A percentile compares a stretch with the other conserved stretches of the same genome.
Conservation (phyloP, 495 filamentous ascomycete species). For the Echria macrotheca region DNA sequence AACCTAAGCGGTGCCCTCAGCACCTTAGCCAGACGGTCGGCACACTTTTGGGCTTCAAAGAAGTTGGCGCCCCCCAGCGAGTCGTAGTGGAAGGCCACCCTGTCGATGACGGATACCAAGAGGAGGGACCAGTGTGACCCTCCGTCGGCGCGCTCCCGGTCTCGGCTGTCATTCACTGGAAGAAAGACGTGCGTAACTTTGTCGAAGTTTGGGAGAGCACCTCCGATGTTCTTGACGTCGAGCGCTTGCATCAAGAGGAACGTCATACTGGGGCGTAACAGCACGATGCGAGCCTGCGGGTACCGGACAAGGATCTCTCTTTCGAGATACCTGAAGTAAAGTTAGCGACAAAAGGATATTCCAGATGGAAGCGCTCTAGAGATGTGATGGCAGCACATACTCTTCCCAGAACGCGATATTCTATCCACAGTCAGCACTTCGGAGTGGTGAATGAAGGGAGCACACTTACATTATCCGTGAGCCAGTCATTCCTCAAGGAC, state of each 20-base stretch:
- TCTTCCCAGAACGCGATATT: constrained; percentile 98
- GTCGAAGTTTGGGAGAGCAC: constrained; percentile 73
- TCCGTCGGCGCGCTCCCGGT: constrained; percentile 71
- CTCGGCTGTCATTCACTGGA: constrained; percentile 84
- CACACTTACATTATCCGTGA: constrained; percentile 86
- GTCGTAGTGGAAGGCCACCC: constrained; percentile 95
- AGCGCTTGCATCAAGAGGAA: constrained; percentile 84
- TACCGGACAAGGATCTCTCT: constrained; percentile 73
- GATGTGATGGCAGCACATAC: constrained; percentile 45
- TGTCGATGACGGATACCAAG: constrained; percentile 80
- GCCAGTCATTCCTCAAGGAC: constrained; percentile 85
- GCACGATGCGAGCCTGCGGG: constrained; percentile 75
- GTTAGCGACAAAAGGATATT: constrained; percentile 4
- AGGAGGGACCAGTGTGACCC: constrained; percentile 95
- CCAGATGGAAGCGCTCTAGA: background rate
- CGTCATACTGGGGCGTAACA: constrained; percentile 88
- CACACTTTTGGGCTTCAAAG: constrained; percentile 59
- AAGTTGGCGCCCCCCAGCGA: constrained; percentile 73
- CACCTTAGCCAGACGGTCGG: constrained; percentile 62
- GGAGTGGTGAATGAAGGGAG: constrained; percentile 11
- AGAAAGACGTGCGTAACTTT: constrained; percentile 92
- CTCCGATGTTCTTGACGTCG: constrained; percentile 65
- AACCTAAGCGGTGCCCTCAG: constrained; percentile 63
- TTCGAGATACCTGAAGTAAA: constrained; percentile 67
- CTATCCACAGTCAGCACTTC: constrained; percentile 33